These are phyloP conservation scores for Claviceps paspali DNA, from an alignment of 2,329 filamentous ascomycete species.

Conservation along the genomic window DNA sequence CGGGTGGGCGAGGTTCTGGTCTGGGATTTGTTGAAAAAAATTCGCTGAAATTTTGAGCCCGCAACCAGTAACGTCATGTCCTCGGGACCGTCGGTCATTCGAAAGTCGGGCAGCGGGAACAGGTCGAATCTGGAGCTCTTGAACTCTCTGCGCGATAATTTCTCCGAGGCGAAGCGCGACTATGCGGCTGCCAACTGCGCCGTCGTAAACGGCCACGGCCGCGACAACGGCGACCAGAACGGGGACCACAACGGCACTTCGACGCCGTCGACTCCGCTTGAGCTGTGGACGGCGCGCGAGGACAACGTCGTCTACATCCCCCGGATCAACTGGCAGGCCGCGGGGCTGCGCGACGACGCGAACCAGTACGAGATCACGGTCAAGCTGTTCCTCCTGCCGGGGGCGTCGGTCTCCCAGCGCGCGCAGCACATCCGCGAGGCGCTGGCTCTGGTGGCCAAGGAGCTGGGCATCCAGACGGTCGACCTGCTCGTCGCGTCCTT, in stretches of 20 bases:
- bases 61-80: constrained; percentile 59
- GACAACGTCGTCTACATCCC: constrained; percentile 57
- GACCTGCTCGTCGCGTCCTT: constrained; percentile 89
- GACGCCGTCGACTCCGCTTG: constrained; percentile 14
- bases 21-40: no score
- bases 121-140: constrained; percentile 91
- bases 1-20: no score
- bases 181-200: constrained; percentile 22
- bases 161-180: constrained; percentile 56
- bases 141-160: constrained; percentile 73
- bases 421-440: constrained; percentile 62
- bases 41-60: no score
- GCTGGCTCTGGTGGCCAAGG: constrained; percentile 62
- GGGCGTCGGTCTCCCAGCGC: constrained; percentile 47
- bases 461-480: constrained; percentile 59
- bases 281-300: constrained; percentile 54
- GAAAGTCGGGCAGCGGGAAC: constrained; percentile 51
- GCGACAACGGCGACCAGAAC: constrained; percentile 11
- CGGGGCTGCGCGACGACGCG: constrained; percentile 64
- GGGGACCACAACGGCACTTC: constrained; percentile 14
- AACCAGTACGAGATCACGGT: constrained; percentile 85
- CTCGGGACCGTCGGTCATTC: constrained; percentile 68
- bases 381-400: constrained; percentile 84
- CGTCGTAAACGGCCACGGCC: constrained; percentile 14
- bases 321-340: constrained; percentile 54